A percentile compares a stretch with the other conserved stretches of the same genome.
Conservation (phyloP, 148 eudicot genomes). For the Vaccinium macrocarpon region DNA sequence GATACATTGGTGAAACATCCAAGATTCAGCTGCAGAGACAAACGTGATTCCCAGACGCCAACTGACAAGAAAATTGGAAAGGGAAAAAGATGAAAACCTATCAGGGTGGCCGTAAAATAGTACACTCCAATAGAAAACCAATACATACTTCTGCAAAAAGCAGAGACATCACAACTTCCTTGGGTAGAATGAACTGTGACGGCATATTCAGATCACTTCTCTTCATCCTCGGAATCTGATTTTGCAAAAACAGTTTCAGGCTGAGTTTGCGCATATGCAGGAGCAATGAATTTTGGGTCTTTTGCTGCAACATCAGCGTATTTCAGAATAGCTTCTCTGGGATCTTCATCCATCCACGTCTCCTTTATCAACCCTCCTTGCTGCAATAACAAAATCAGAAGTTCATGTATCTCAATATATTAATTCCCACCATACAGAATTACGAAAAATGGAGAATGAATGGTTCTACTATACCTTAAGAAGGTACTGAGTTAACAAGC, state of each 20-base stretch:
- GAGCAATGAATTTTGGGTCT: conserved; percentile 92
- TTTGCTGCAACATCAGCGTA: conserved; percentile 89
- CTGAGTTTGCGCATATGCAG: conserved; percentile 88
- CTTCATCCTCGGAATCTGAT: conserved; percentile 83
- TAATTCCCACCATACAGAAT: not conserved
- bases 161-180: not conserved
- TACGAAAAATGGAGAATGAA: not conserved
- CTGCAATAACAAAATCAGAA: conserved; percentile 42
- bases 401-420: not conserved
- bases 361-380: conserved; percentile 96
- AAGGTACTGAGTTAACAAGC: conserved; percentile 93
- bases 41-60: not conserved
- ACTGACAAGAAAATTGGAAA: not conserved
- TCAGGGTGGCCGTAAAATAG: not conserved
- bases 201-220: conserved; percentile 31
- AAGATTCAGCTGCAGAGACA: not conserved
- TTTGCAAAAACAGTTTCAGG: conserved; percentile 78
- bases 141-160: not conserved
- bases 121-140: not conserved
- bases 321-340: conserved; percentile 94
- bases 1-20: not conserved
- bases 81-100: not conserved
- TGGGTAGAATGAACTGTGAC: not conserved
- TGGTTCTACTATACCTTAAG: conserved; percentile 61
- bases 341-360: conserved; percentile 99